A percentile compares a stretch with the other conserved stretches of the same genome.
Conservation (phyloP, 306 rosid species). For the Ceratonia siliqua region DNA sequence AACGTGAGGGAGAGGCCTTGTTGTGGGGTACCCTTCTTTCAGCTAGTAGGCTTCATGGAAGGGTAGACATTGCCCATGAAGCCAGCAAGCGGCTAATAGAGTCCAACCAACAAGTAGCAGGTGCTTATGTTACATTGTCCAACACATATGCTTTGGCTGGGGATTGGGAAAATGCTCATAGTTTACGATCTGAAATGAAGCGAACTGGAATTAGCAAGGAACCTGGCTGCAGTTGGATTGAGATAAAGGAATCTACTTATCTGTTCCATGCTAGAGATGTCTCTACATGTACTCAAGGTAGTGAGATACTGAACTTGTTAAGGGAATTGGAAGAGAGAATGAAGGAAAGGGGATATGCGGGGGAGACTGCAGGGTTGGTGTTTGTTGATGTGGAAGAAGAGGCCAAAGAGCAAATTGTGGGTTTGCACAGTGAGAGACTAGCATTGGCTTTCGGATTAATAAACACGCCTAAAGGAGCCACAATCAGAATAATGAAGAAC, state of each 20-base stretch:
- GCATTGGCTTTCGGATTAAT: conserved; percentile 83
- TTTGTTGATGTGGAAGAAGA: conserved; percentile 79
- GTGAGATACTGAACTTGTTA: conserved; percentile 49
- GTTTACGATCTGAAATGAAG: conserved; percentile 65
- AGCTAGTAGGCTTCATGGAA: conserved; percentile 84
- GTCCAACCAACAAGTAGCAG: conserved; percentile 64
- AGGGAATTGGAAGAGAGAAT: conserved; percentile 61
- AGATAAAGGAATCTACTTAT: conserved; percentile 62
- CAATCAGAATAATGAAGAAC: conserved; percentile 84
- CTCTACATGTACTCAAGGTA: conserved; percentile 42
- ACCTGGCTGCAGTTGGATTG: conserved; percentile 90
- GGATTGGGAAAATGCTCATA: conserved; percentile 71
- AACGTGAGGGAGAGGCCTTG: conserved; percentile 44
- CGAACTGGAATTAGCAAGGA: conserved; percentile 59
- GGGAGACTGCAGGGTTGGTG: conserved; percentile 65
- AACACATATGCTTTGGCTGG: conserved; percentile 73
- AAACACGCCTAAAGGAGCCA: conserved; percentile 61
- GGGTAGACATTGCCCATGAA: conserved; percentile 74
- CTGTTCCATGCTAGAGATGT: conserved; percentile 73
- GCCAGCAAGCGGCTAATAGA: conserved; percentile 65
- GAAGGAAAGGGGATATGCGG: conserved; percentile 76
- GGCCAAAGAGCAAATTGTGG: conserved; percentile 62
- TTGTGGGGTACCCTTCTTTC: conserved; percentile 87
- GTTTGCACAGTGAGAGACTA: conserved; percentile 82
- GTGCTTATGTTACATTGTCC: conserved; percentile 72